Base-by-base conservation (phyloP, 306 rosid genomes). In the Castanea mollissima region DNA sequence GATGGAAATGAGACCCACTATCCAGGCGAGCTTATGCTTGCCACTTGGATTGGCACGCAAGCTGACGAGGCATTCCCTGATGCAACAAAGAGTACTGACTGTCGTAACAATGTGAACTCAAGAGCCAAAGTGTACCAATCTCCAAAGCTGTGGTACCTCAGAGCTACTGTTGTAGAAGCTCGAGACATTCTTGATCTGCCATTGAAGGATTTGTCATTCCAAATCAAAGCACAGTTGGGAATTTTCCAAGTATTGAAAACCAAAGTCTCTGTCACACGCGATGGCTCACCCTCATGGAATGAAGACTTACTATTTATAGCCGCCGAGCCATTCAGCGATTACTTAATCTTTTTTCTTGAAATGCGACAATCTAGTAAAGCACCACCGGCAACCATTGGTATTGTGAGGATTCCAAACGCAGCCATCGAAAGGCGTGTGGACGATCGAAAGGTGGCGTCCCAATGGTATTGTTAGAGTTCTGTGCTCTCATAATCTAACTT, bases 31-130 rank as follows among this genome's bases (percentile, higher is more conserved):
- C 83, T 94, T 1, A 94, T 94, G 99, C 87, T 94, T 1, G 97
- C 97, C 86, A 94, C 93, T 60, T 94, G 99, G 97, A 44, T 92
- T 0, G 99, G 99, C 1, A 94, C 99, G 0, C 99, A 94, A 12
- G 99, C 97, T 0, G 99, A 94, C 81, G 97, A 94, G 49, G 83
- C 99, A 0, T 94, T 94, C 69, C 73, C 84, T 0, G 95, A 91
- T 32, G 93, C 99, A 31, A 91, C 95, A 91, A 94, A 92, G 60
- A 41, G 46, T 8, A 91, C 93, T 0, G 97, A 92, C 55, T 85
- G 90, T 0, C 84, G 83, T 0, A 88, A 78, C 2, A 79, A 76
- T 14, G 87, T 86, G 0, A 82, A 87, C n/a, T 84, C 92, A 0
- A 81, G 77, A 32, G 92, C 97, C 1, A 91, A 92, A 49, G 81